Evolutionary conservation across 2,329 filamentous ascomycete species (phyloP).

Genomic region (Nakataea oryzae): DNA sequence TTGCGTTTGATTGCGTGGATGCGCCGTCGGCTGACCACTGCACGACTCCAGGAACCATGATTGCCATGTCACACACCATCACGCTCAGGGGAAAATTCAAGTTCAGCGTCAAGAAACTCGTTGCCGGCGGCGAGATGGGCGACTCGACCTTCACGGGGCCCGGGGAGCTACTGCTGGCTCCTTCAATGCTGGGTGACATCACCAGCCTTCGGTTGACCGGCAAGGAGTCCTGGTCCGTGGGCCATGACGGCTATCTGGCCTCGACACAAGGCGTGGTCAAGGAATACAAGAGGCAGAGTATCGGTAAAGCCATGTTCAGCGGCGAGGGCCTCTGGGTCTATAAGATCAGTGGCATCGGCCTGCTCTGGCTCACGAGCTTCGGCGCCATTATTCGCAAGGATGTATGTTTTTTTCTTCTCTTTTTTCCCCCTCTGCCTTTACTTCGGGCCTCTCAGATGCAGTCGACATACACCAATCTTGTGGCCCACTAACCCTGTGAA

Average conservation of each 20-base stretch:
- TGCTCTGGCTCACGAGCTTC: conserved; percentile 86
- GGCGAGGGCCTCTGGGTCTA: conserved; percentile 90
- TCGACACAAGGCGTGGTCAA: conserved; percentile 80
- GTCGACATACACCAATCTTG: background rate
- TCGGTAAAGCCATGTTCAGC: conserved; percentile 87
- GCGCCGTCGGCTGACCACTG: background rate
- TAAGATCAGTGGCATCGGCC: conserved; percentile 68
- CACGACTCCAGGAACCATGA: conserved; percentile 60
- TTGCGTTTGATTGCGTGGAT: background rate
- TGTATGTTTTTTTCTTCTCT: conserved; percentile 41
- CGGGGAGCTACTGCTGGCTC: conserved; percentile 79
- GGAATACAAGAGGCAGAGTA: conserved; percentile 74
- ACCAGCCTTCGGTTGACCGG: conserved; percentile 67
- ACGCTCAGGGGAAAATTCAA: conserved; percentile 75
- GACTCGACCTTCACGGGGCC: conserved; percentile 79
- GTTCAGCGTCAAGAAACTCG: conserved; percentile 85
- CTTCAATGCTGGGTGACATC: conserved; percentile 72
- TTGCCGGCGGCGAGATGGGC: conserved; percentile 69
- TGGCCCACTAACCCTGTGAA: background rate
- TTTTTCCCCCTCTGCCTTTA: too few species aligned
- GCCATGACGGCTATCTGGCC: conserved; percentile 78
- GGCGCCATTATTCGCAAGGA: conserved; percentile 94
- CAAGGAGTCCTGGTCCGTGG: conserved; percentile 69
- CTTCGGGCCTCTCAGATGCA: too few species aligned
- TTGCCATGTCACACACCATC: conserved; percentile 86